These are phyloP conservation scores for Suillus weaverae DNA, from an alignment of 768 basidiomycete species.

Conservation along the genomic window DNA sequence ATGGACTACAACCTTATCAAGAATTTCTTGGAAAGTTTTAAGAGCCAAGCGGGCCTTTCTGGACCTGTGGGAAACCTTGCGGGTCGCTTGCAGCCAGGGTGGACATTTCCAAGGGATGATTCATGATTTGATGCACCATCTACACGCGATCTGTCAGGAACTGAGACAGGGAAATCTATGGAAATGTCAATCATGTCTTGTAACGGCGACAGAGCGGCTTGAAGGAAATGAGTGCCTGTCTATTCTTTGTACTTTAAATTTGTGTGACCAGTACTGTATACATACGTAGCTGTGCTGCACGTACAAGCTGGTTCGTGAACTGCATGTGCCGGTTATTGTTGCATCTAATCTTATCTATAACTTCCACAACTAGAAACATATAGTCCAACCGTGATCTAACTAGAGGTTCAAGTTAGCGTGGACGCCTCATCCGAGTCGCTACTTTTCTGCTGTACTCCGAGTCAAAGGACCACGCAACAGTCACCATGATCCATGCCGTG, in stretches of 20 bases:
- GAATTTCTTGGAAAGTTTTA: constrained; percentile 96
- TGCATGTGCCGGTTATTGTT: neutral
- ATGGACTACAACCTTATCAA: constrained; percentile 92
- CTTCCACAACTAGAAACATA: neutral
- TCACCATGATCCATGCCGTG: constrained; percentile 78
- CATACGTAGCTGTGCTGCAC: no score
- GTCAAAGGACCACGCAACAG: neutral
- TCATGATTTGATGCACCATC: constrained; percentile 24
- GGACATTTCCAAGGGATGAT: constrained; percentile 73
- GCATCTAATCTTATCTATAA: neutral
- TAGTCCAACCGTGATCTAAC: neutral
- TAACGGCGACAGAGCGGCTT: neutral
- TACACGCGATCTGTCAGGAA: neutral
- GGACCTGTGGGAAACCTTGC: constrained; percentile 92
- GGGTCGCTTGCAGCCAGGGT: constrained; percentile 77
- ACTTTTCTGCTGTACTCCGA: neutral
- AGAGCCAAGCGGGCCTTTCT: constrained; percentile 82
- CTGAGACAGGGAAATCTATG: neutral
- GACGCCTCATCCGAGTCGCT: neutral
- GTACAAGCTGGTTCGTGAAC: neutral
- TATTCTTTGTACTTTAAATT: neutral
- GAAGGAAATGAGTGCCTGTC: neutral
- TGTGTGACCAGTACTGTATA: neutral
- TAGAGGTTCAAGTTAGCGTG: neutral
- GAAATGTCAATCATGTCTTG: neutral